Conservation (phyloP, 2,329 filamentous ascomycete genomes). For the Lasiodiplodia hormozganensis region DNA sequence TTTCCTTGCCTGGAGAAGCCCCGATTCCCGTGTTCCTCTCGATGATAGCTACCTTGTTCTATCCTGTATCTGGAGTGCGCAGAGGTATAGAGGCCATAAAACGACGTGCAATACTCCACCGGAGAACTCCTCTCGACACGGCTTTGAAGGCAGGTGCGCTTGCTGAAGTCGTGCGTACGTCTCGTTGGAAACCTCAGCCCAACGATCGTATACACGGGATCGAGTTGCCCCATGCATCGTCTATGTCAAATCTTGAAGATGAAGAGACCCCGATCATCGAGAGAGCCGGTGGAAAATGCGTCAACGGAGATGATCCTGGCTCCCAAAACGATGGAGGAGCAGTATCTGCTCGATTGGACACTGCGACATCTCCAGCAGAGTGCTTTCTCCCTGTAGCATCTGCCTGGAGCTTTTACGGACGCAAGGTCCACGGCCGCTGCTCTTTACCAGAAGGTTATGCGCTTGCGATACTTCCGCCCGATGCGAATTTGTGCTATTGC, state of each 20-base stretch:
- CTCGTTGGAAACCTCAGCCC: too few relatives aligned
- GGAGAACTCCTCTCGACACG: background rate
- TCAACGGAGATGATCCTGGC: too few relatives aligned
- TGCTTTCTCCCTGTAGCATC: background rate
- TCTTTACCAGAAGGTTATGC: background rate
- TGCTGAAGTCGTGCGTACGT: background rate
- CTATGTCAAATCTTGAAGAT: too few relatives aligned
- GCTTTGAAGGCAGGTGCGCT: background rate
- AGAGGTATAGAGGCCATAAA: slow-evolving; percentile 40
- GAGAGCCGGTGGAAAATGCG: too few relatives aligned
- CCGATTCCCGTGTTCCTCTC: slow-evolving; percentile 30
- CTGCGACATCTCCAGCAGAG: background rate
- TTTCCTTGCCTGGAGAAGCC: slow-evolving; percentile 41
- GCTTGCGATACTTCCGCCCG: background rate
- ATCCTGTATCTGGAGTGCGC: slow-evolving; percentile 37
- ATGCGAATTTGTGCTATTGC: background rate
- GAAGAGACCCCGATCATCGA: too few relatives aligned
- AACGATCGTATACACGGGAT: background rate
- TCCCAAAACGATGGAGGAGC: too few relatives aligned
- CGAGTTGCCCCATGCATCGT: too few relatives aligned
- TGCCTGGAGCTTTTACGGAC: background rate
- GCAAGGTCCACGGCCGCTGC: background rate
- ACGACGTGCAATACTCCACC: slow-evolving; percentile 32
- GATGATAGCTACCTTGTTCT: slow-evolving; percentile 36
- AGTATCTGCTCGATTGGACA: too few relatives aligned